Percentiles rank a stretch among this genome's conserved stretches.
Conservation (phyloP, 2,329 filamentous ascomycete genomes). For the Alternaria burnsii region DNA sequence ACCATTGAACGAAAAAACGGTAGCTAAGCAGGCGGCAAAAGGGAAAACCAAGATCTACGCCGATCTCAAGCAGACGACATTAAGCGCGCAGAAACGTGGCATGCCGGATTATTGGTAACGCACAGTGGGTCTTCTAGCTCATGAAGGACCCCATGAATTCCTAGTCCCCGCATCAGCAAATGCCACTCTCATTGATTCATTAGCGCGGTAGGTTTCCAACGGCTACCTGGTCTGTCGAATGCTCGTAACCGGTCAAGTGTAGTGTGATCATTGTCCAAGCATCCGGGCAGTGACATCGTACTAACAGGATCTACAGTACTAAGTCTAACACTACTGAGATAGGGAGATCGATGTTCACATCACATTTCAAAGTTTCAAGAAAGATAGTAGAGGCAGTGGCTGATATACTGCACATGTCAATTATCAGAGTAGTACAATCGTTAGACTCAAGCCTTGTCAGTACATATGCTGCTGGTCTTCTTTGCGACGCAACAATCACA, state of each 20-base stretch:
- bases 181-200: background rate
- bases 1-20: background rate
- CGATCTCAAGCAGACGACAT: constrained; percentile 1
- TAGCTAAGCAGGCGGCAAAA: background rate
- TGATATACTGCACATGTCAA: background rate
- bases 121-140: background rate
- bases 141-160: background rate
- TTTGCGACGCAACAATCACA: background rate
- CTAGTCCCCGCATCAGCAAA: background rate
- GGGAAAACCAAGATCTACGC: background rate
- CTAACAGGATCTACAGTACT: background rate
- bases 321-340: background rate
- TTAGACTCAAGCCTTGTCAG: background rate
- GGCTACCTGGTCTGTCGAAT: background rate
- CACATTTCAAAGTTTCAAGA: background rate
- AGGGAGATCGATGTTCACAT: background rate
- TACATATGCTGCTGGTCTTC: background rate
- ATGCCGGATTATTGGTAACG: constrained; percentile 5
- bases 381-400: background rate
- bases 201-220: background rate
- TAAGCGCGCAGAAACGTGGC: constrained; percentile 8
- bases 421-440: background rate
- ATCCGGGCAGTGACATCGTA: background rate
- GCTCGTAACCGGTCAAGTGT: background rate
- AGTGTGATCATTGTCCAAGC: background rate